Conservation (phyloP, 2,329 filamentous ascomycete species). For the Camptophora hylomeconis region DNA sequence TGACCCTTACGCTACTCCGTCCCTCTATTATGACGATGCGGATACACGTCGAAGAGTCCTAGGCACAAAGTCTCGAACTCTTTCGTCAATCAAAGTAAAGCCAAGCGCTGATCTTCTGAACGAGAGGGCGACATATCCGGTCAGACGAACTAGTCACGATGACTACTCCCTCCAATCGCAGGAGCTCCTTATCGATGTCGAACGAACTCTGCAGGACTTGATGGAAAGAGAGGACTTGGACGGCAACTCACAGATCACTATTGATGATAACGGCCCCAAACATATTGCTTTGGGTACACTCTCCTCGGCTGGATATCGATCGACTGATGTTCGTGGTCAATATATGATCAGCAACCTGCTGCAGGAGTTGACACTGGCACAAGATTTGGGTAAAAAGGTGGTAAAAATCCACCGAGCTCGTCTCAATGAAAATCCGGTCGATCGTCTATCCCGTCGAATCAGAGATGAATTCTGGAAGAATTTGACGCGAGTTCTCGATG, state of each 20-base stretch:
- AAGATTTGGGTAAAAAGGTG: constrained; percentile 77
- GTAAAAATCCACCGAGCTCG: constrained; percentile 85
- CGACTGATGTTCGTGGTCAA: constrained; percentile 82
- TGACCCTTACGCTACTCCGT: constrained; percentile 45
- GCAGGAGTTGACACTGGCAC: constrained; percentile 84
- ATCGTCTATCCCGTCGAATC: constrained; percentile 74
- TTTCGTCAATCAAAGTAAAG: constrained; percentile 30
- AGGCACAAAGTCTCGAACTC: constrained; percentile 36
- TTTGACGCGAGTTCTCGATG: constrained; percentile 80
- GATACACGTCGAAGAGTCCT: constrained; percentile 33
- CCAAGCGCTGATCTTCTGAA: constrained; percentile 5
- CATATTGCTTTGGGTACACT: constrained; percentile 74
- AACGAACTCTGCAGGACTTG: constrained; percentile 66
- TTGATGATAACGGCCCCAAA: constrained; percentile 92
- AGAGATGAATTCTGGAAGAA: constrained; percentile 86
- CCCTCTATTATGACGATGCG: constrained; percentile 46
- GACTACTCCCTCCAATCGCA: constrained; percentile 57
- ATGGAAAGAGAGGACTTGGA: constrained; percentile 84
- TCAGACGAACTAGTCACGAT: constrained; percentile 43
- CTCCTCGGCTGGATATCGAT: constrained; percentile 72
- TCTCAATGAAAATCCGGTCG: constrained; percentile 89
- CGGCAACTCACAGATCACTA: constrained; percentile 90
- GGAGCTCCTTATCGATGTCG: constrained; percentile 76
- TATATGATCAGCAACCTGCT: constrained; percentile 96
- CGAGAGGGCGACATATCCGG: constrained; percentile 10